Base-by-base conservation (phyloP, 768 basidiomycete genomes). In the Chalciporus pseudorubinellus region DNA sequence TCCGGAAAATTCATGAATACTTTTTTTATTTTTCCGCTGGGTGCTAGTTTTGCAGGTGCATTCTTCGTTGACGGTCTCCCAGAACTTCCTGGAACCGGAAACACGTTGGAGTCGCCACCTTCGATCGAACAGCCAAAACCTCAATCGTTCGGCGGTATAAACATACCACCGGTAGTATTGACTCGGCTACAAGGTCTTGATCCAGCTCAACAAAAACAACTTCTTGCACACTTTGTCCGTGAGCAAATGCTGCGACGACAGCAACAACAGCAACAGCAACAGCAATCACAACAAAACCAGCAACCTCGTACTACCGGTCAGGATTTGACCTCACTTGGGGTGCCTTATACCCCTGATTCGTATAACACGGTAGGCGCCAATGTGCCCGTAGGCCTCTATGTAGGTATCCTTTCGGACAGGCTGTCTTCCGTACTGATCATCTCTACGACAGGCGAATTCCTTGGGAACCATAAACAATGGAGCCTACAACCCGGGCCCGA, bases 1-100 rank as follows among this genome's bases (percentile, higher is more conserved):
- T 68, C 64, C 12, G 80, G 78, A 0, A 60, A 53, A 19, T 66
- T 70, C n/a, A 73, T 74, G 24, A 72, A 71, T 21, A 79, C 77
- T 39, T 69, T 78, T 1, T 61, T 85, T 11, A 63, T 85, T 19
- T 80, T 85, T 52, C 64, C 77, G 2, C 49, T 71, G 16, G 55
- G 58, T 13, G 48, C 56, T 6, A 56, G 55, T 19, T 65, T 83
- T n/a, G 63, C 65, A 3, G 82, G 76, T 19, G 76, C 75, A 0
- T 71, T 79, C 53, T 86, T 84, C 64, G 74, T 76, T 6, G 75
- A 71, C 0, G 82, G 81, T 7, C 64, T 85, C 36, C 81, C 84
- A 0, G 67, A 70, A 39, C 56, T 69, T 24, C 67, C 67, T n/a
- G 63, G 64, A 19, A 48, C 21, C 10, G 58, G 59, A 39, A 69